Base-by-base conservation (phyloP, 169 alveolate species). In the Cryptosporidium meleagridis region DNA sequence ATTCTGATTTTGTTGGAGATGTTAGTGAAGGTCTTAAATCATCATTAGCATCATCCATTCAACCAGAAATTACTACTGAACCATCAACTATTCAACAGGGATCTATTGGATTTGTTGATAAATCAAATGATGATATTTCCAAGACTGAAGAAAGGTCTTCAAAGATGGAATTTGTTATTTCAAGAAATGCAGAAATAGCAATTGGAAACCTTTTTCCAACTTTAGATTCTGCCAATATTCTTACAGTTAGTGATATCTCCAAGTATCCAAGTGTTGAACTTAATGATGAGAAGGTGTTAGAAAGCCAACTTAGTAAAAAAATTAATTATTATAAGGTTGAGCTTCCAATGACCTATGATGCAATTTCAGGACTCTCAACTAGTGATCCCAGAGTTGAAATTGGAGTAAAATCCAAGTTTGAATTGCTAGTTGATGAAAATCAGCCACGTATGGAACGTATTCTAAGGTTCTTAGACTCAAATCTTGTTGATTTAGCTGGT, bases 371-470 rank as follows among this genome's bases (percentile, higher is more conserved):
- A 37, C 53, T 80, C 5, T 35, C 58, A 1, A 62, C 89, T 6
- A 80, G 69, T 48, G 89, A 80, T 59, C 89, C 89, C 2, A 80
- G 89, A 80, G 75, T 80, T 44, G 89, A 80, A 41, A 80, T 62
- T 33, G 75, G 75, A 29, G 75, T 44, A 1, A 80, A 48, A 7
- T 18, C 89, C 35, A 51, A 35, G n/a, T 80, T 80, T 53, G 73
- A 59, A 26, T 48, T 80, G 12, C 44, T 80, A 62, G 89, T 80
- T 9, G 53, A 59, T 39, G 65, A 41, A n/a, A 37, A 61, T 18
- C 89, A 80, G 12, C 89, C 89, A 23, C 69, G 89, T 41, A 45
- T 80, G 48, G 67, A 39, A 16, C 73, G 89, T 62, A 80, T 80
- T 9, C 21, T 80, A 8, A 80, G 14, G 16, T 80, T 80, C 37